Conservation (phyloP, 2,329 filamentous ascomycete genomes). For the Pleoardoris graminearum region DNA sequence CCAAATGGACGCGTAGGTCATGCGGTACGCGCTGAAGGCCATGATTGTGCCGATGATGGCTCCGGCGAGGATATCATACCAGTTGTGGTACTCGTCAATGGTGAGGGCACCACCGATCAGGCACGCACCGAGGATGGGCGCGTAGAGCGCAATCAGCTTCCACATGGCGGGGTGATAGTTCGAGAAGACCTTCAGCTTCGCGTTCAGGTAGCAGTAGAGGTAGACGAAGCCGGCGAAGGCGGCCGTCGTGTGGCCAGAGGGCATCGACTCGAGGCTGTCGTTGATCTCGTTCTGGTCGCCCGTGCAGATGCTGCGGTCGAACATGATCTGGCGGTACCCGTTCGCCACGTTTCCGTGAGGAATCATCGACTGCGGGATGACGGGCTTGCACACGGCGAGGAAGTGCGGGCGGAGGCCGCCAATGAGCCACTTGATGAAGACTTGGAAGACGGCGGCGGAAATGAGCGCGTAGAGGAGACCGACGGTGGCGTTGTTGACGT, state of each 20-base stretch:
- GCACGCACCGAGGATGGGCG: conserved; percentile 67
- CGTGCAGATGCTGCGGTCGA: conserved; percentile 70
- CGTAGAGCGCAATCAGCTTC: conserved; percentile 69
- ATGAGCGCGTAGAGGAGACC: conserved; percentile 73
- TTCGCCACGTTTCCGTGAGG: conserved; percentile 46
- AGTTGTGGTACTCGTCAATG: conserved; percentile 74
- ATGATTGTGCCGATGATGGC: conserved; percentile 67
- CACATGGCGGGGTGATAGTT: conserved; percentile 75
- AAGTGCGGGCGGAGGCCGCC: conserved; percentile 68
- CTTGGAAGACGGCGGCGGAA: conserved; percentile 73
- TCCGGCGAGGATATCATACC: conserved; percentile 72
- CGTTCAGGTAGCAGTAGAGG: conserved; percentile 74
- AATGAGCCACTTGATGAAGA: conserved; percentile 75
- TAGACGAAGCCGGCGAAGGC: conserved; percentile 74
- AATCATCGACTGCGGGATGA: conserved; percentile 50
- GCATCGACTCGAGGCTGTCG: conserved; percentile 71
- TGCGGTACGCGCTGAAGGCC: conserved; percentile 67
- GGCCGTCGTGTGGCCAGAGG: conserved; percentile 73
- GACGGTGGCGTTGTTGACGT: conserved; percentile 69
- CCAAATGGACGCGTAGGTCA: conserved; percentile 69
- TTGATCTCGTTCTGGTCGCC: conserved; percentile 67
- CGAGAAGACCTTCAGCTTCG: conserved; percentile 74
- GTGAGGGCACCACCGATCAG: conserved; percentile 71
- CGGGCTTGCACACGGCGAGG: conserved; percentile 69
- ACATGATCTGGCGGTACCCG: conserved; percentile 66